Conservation (phyloP, 2,329 filamentous ascomycete genomes). For the Trichoderma harzianum region DNA sequence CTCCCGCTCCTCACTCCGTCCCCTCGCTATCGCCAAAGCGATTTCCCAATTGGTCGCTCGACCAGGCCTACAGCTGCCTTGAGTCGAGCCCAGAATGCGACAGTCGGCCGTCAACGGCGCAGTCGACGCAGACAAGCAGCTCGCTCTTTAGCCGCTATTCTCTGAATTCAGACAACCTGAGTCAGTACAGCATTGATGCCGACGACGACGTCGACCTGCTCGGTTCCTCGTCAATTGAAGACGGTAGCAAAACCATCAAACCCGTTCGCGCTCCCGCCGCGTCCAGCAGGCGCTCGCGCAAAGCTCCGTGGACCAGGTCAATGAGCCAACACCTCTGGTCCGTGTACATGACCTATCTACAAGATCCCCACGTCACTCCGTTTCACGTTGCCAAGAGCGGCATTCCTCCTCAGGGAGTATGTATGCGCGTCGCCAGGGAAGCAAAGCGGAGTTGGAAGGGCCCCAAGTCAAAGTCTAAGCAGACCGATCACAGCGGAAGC, state of each 20-base stretch:
- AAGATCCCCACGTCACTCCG: conserved; percentile 65
- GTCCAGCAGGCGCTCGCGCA: conserved; percentile 30
- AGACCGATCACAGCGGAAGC: conserved; percentile 47
- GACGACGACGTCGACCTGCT: conserved; percentile 30
- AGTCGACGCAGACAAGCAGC: conserved; percentile 56
- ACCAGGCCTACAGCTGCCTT: conserved; percentile 53
- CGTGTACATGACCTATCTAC: conserved; percentile 61
- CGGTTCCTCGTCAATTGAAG: conserved; percentile 27
- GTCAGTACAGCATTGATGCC: conserved; percentile 48
- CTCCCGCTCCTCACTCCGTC: conserved; percentile 49
- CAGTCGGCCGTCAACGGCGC: conserved; percentile 57
- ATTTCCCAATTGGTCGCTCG: conserved; percentile 58
- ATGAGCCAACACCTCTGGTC: conserved; percentile 66
- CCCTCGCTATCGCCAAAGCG: conserved; percentile 44
- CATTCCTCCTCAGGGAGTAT: conserved; percentile 63
- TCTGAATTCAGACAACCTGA: conserved; percentile 52
- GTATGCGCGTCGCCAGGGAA: conserved; percentile 61
- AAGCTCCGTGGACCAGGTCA: conserved; percentile 60
- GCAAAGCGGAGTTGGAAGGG: conserved; percentile 66
- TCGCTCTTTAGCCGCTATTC: conserved; percentile 58
- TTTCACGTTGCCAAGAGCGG: conserved; percentile 61
- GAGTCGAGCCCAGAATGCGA: conserved; percentile 59
- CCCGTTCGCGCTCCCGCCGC: background rate
- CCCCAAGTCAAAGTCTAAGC: conserved; percentile 47
- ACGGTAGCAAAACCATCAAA: conserved; percentile 33